Evolutionary conservation across 1,139 yeast genomes (phyloP), one percentile per base, ranked within the genome.

Genomic region (Kodamaea arcana): DNA sequence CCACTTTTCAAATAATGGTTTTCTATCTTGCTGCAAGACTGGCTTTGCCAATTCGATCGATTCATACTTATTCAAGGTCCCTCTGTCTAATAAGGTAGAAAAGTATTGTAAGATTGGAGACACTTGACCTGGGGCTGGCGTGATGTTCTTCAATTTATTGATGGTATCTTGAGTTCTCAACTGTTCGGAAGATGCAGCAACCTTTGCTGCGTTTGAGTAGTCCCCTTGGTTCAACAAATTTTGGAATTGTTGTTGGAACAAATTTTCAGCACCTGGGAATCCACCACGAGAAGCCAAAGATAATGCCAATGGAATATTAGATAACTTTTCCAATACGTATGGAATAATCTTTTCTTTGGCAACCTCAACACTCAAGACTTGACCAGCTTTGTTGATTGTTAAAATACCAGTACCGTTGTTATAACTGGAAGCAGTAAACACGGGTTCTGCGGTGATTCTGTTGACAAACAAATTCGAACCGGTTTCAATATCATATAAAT

Each of bases 41-140:
- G 98, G 98, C 56, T 83, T 82, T 14, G 97, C 97, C 50, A 94
- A 78, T 62, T 94, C 98, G 48, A 94, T 76, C 21, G 96, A 83
- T 71, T 94, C 99, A 58, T 83, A 83, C 65, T 87, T 83, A 72
- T 94, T 94, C 54, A 94, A 74, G 34, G 94, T 77, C 27, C 97
- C 97, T 64, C 87, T 83, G 62, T 92, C 98, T 46, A 94, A 76
- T 51, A 94, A 70, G 42, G 94, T 87, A 28, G 94, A 84, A 59
- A 94, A 87, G 61, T 94, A 94, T 60, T 90, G 94, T 56, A 94
- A 70, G 47, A 94, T 83, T 35, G 98, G 98, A 31, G 96, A 86
- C 32, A 88, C 85, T 54, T 87, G 90, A 33, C 98, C 98, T 29
- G 96, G 96, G 44, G 87, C 84, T n/a, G 96, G 87, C 47, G 94